Evolutionary conservation across 2,329 filamentous ascomycete genomes (phyloP).

Genomic region (Xylariaceae sp.): DNA sequence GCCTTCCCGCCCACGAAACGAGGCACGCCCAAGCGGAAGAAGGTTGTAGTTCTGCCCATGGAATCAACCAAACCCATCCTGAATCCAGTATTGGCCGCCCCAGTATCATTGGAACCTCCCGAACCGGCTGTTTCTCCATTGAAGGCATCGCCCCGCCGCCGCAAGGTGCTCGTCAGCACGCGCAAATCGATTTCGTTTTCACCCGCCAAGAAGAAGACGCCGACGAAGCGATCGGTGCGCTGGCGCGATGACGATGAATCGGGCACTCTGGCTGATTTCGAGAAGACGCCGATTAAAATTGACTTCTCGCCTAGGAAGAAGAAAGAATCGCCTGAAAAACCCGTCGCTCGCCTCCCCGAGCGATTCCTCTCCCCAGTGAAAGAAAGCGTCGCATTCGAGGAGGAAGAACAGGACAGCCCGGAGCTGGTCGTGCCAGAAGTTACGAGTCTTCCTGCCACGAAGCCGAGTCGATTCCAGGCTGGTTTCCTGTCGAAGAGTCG

Average conservation of each 20-base stretch:
- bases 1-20: slow-evolving; percentile 64
- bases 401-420: slow-evolving; percentile 41
- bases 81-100: slow-evolving; percentile 38
- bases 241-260: slow-evolving; percentile 91
- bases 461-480: slow-evolving; percentile 76
- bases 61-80: slow-evolving; percentile 41
- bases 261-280: slow-evolving; percentile 81
- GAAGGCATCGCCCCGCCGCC: slow-evolving; percentile 74
- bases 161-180: slow-evolving; percentile 54
- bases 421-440: slow-evolving; percentile 52
- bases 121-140: slow-evolving; percentile 55
- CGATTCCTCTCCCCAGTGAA: slow-evolving; percentile 49
- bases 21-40: slow-evolving; percentile 74
- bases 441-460: slow-evolving; percentile 37
- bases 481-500: slow-evolving; percentile 69
- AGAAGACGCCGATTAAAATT: slow-evolving; percentile 76
- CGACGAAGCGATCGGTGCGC: slow-evolving; percentile 70
- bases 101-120: slow-evolving; percentile 24
- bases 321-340: slow-evolving; percentile 45
- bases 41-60: slow-evolving; percentile 37
- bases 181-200: slow-evolving; percentile 76
- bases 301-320: slow-evolving; percentile 57
- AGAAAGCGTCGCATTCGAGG: slow-evolving; percentile 50
- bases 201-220: slow-evolving; percentile 70
- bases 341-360: slow-evolving; percentile 39